Conservation (phyloP, 371 early-diverging fungal species). For the Mortierella sp. region DNA sequence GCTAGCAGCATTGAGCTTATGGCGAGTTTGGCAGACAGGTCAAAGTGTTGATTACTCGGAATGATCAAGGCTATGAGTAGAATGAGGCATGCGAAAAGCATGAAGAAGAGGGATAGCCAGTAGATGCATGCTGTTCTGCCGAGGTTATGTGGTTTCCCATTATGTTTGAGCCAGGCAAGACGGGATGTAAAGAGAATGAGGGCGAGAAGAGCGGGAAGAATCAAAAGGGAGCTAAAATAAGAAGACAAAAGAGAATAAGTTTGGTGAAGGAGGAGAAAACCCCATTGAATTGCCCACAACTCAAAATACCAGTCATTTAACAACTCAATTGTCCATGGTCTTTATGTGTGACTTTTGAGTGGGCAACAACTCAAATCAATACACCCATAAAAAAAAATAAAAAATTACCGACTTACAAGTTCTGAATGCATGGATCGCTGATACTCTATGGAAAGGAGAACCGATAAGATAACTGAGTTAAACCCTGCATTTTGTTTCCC, state of each 20-base stretch:
- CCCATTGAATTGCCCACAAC: too few species aligned
- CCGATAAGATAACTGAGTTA: neutral
- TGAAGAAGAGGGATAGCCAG: constrained; percentile 4
- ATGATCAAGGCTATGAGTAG: neutral
- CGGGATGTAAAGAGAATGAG: constrained; percentile 6
- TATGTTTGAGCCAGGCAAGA: constrained; percentile 4
- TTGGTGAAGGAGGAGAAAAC: too few species aligned
- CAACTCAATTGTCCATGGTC: too few species aligned
- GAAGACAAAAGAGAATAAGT: neutral
- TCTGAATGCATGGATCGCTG: constrained; percentile 4
- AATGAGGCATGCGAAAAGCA: neutral
- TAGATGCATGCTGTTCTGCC: constrained; percentile 24
- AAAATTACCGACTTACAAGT: neutral
- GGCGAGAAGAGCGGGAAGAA: constrained; percentile 1
- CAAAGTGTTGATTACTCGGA: neutral
- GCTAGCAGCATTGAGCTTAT: constrained; percentile 11
- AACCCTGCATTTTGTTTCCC: neutral
- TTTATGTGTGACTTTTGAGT: too few species aligned
- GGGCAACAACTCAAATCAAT: too few species aligned
- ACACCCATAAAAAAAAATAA: too few species aligned
- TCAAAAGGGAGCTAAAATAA: constrained; percentile 1
- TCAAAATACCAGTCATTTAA: too few species aligned
- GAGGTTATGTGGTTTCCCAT: constrained; percentile 28
- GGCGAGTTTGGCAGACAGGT: neutral
- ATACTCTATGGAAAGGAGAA: neutral